Evolutionary conservation across 2,329 filamentous ascomycete species (phyloP), one percentile per base, ranked within the genome.

Genomic region (Cladobotryum mycophilum): DNA sequence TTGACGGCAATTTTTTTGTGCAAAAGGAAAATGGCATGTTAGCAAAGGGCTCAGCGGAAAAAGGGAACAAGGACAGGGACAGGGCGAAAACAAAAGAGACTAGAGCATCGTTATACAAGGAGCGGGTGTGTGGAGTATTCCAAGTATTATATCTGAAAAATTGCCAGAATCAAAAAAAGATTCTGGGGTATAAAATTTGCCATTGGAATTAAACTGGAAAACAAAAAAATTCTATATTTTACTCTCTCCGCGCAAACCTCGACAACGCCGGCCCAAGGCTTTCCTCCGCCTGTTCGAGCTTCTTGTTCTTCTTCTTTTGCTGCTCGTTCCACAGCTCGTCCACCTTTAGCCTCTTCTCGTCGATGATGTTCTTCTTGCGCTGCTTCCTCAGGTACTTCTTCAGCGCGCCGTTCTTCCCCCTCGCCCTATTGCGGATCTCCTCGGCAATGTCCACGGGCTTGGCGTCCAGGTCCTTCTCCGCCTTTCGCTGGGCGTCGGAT

Each of bases 371-470:
- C 78, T 86, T 89, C 63, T 86, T 85, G 42, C 89, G 84, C 73
- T 93, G 91, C 82, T 97, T 97, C 58, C 93, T 77, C 63, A 97
- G 70, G 66, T 95, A 91, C 67, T 91, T 90, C 64, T 89, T 84
- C 56, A 97, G 71, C 52, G 88, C 88, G 59, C 86, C 90, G 65
- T 95, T 99, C 77, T 91, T 89, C 49, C 93, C 93, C 52, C 92
- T 77, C 15, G 88, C 89, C 49, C 86, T 80, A 66, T 96, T 93
- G 70, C 80, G 76, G 48, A 85, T 79, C 63, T 85, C 79, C 53
- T 81, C 80, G 53, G 76, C 78, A 12, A 81, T 64, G 58, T 80
- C 76, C 36, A 71, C 68, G 2, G 76, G 73, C 59, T 84, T 84
- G 8, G 81, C 77, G 60, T 97, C 92, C 38, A 95, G 78, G 64